These are phyloP conservation scores for Ogataea trehalophila DNA, from an alignment of 805 yeast genomes.

Conservation along the genomic window DNA sequence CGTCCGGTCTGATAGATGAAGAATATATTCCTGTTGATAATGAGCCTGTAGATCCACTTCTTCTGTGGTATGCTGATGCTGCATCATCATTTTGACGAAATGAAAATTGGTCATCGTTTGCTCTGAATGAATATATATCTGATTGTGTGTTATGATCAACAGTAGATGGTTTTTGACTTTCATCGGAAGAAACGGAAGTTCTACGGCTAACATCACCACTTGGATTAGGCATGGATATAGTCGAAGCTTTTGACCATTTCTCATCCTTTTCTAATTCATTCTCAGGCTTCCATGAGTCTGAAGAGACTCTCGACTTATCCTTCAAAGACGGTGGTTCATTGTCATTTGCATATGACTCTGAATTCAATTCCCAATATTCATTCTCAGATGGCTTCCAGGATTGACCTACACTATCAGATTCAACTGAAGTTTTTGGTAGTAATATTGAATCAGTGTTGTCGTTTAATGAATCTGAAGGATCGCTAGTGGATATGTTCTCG, in stretches of 20 bases:
- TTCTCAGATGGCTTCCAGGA: background rate
- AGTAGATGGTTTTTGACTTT: conserved; percentile 6
- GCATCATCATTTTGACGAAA: conserved; percentile 20
- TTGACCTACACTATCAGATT: background rate
- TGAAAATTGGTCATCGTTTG: conserved; percentile 18
- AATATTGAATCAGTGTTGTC: too few species aligned
- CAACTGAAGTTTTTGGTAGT: background rate
- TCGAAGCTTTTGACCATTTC: background rate
- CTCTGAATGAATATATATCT: background rate
- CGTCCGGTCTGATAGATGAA: conserved; percentile 3
- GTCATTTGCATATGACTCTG: background rate
- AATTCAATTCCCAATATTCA: background rate
- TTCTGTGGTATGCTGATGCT: conserved; percentile 7
- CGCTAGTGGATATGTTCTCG: too few species aligned
- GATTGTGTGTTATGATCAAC: background rate
- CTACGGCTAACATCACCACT: too few species aligned
- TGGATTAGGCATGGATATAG: too few species aligned
- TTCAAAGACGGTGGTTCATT: background rate
- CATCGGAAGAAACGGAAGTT: too few species aligned
- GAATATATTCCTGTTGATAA: conserved; percentile 18
- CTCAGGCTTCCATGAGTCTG: background rate
- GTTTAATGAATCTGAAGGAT: too few species aligned
- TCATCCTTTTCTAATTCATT: conserved; percentile 1
- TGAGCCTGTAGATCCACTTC: conserved; percentile 19
- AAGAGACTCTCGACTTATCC: too few species aligned